A percentile compares a stretch with the other conserved stretches of the same genome.
Conservation (phyloP, 331 rosid species). For the Cydonia oblonga region DNA sequence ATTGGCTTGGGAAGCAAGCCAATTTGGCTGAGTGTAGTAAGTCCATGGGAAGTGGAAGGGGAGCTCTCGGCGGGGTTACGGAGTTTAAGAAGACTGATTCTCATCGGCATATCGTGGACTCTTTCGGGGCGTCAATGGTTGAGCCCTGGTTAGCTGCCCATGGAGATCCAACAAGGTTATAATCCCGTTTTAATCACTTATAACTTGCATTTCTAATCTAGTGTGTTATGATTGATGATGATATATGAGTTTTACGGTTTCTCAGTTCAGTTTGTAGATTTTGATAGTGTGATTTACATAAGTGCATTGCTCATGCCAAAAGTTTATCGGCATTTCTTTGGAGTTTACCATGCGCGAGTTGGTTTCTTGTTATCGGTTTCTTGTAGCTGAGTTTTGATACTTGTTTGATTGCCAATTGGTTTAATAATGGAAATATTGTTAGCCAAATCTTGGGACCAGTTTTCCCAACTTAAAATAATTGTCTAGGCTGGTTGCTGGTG, state of each 20-base stretch:
- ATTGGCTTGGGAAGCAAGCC: slow-evolving; percentile 90
- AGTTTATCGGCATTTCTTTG: neutral
- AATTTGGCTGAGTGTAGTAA: slow-evolving; percentile 84
- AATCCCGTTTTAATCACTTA: neutral
- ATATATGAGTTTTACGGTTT: neutral
- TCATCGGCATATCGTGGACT: slow-evolving; percentile 54
- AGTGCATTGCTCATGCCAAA: too few species aligned
- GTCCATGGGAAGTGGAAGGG: slow-evolving; percentile 43
- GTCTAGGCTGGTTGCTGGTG: neutral
- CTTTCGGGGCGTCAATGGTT: slow-evolving; percentile 73
- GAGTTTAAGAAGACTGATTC: slow-evolving; percentile 54
- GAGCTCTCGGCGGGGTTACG: slow-evolving; percentile 11
- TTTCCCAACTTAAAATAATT: neutral
- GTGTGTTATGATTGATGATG: neutral
- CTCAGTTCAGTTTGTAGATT: neutral
- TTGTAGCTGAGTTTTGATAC: neutral
- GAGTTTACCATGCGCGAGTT: too few species aligned
- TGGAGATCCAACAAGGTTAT: slow-evolving; percentile 78
- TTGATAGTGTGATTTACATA: neutral
- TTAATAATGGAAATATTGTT: neutral
- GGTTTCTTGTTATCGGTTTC: too few species aligned
- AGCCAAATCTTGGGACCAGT: neutral
- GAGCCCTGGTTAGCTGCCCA: slow-evolving; percentile 98
- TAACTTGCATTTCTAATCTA: neutral
- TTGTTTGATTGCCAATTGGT: neutral